Conservation (phyloP, 768 basidiomycete species). For the Vararia minispora region DNA sequence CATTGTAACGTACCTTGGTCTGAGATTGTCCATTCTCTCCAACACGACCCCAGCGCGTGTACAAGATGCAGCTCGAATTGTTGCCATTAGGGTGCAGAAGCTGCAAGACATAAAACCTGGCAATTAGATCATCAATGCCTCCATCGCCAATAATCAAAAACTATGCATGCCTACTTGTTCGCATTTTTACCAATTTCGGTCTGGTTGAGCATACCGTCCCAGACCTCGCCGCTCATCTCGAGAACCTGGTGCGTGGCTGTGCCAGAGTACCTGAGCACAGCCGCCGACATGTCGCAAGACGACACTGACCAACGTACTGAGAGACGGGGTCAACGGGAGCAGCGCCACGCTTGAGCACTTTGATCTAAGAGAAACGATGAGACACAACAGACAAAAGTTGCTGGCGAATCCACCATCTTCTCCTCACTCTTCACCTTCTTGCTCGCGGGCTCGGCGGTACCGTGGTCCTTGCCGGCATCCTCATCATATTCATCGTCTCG, state of each 20-base stretch:
- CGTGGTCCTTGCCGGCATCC: constrained; percentile 14
- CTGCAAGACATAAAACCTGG: constrained; percentile 49
- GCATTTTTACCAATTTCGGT: constrained; percentile 41
- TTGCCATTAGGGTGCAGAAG: constrained; percentile 39
- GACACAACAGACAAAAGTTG: neutral
- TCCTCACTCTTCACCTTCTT: constrained; percentile 21
- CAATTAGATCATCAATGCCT: too few relatives aligned
- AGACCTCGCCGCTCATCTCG: constrained; percentile 27
- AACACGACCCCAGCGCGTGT: constrained; percentile 52
- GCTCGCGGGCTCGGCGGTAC: constrained; percentile 15
- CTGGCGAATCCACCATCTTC: constrained; percentile 30
- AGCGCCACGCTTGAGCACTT: constrained; percentile 39
- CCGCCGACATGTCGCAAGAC: too few relatives aligned
- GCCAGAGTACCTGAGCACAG: neutral
- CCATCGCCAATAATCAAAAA: neutral
- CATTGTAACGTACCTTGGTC: constrained; percentile 31
- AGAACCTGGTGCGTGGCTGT: constrained; percentile 44
- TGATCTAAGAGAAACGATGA: constrained; percentile 23
- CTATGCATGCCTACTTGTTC: constrained; percentile 30
- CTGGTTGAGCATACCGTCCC: constrained; percentile 57
- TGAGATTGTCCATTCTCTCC: constrained; percentile 43
- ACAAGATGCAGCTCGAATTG: constrained; percentile 25
- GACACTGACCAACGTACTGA: constrained; percentile 31
- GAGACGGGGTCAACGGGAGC: constrained; percentile 45
- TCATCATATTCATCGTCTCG: constrained; percentile 14